Percentiles rank a stretch among this genome's conserved stretches.
phyloP scores from a whole-genome alignment of 345 rosid genomes.

The Luvunga scandens region DNA sequence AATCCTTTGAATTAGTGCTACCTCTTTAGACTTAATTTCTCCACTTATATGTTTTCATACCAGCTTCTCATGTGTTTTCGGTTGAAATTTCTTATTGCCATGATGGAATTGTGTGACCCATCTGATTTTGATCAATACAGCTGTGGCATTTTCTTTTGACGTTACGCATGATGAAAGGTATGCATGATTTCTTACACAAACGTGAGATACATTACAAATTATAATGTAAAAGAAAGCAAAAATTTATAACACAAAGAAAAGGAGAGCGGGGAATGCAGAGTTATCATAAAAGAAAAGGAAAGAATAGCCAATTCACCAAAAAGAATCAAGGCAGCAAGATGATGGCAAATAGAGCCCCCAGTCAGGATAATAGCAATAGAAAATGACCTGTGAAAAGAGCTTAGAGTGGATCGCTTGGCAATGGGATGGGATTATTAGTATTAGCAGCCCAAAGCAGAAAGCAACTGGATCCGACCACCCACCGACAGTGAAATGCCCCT shows the following conservation, averaged over 20 bases:
- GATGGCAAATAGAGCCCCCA: constrained; percentile 6
- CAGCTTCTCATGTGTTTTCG: background rate
- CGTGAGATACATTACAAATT: background rate
- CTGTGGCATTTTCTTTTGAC: background rate
- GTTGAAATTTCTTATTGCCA: too few relatives aligned
- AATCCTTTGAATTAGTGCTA: constrained; percentile 24
- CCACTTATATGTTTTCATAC: constrained; percentile 15
- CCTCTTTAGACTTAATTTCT: background rate
- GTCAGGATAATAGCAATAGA: constrained; percentile 16
- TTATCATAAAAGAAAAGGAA: constrained; percentile 17
- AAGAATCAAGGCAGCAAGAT: constrained; percentile 11
- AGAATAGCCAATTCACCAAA: constrained; percentile 25
- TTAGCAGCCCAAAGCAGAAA: constrained; percentile 5
- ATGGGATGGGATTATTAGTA: background rate
- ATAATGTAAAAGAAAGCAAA: constrained; percentile 1
- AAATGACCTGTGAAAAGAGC: constrained; percentile 20
- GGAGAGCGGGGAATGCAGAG: background rate
- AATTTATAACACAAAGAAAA: background rate
- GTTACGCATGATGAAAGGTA: background rate
- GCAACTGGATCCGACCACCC: constrained; percentile 36
- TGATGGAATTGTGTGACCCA: background rate
- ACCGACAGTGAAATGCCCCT: constrained; percentile 32
- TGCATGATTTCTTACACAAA: background rate
- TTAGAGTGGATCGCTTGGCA: background rate
- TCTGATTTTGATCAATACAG: background rate